Evolutionary conservation across 179 eudicot genomes (phyloP).

Genomic region (Carnegiea gigantea): DNA sequence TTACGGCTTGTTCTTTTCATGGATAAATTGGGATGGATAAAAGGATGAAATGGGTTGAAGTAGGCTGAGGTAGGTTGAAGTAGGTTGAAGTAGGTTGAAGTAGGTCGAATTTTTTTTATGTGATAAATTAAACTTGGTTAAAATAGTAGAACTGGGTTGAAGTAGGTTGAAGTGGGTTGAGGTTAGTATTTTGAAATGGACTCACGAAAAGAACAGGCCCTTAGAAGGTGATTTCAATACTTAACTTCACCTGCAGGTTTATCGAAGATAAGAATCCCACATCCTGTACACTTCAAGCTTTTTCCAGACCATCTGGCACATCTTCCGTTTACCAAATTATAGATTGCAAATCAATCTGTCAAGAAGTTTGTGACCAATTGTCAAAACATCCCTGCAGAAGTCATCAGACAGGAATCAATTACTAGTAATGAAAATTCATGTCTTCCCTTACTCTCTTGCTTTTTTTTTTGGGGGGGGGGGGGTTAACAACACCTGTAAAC

Average conservation of each 20-base stretch:
- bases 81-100: too few relatives aligned
- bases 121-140: too few relatives aligned
- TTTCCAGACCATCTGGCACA: neutral
- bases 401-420: neutral
- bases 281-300: slow-evolving; percentile 11
- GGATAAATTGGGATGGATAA: too few relatives aligned
- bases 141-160: too few relatives aligned
- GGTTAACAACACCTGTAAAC: neutral
- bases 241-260: slow-evolving; percentile 17
- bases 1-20: too few relatives aligned
- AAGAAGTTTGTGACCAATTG: slow-evolving; percentile 6
- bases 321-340: slow-evolving; percentile 19
- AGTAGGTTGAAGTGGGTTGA: too few relatives aligned
- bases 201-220: too few relatives aligned
- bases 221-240: slow-evolving; percentile 4
- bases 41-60: too few relatives aligned
- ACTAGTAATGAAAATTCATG: neutral
- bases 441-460: neutral
- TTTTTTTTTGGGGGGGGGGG: too few relatives aligned
- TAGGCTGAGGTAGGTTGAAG: too few relatives aligned
- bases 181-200: too few relatives aligned
- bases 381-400: slow-evolving; percentile 5
- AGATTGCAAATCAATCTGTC: slow-evolving; percentile 8
- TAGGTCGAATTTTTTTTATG: too few relatives aligned
- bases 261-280: slow-evolving; percentile 9